Percentiles rank a stretch among this genome's conserved stretches.
These are phyloP conservation scores for Fusarium sp. DNA, from an alignment of 2,329 filamentous ascomycete species.

Conservation along the genomic window DNA sequence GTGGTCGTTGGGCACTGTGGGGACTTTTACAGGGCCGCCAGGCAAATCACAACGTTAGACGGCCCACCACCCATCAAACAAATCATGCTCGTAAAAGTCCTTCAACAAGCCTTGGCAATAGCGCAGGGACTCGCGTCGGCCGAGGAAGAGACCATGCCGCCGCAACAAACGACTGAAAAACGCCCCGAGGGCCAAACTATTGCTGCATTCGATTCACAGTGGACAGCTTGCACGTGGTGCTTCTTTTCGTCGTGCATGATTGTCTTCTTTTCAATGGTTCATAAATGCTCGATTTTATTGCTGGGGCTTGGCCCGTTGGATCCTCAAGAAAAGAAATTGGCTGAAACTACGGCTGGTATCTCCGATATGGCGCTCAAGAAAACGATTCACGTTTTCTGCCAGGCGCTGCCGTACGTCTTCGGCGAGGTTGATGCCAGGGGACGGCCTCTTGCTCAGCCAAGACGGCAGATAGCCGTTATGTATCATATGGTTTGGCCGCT, in stretches of 20 bases:
- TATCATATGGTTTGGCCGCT: slow-evolving; percentile 34
- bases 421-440: slow-evolving; percentile 19
- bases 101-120: slow-evolving; percentile 13
- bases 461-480: slow-evolving; percentile 18
- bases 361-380: slow-evolving; percentile 7
- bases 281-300: background rate
- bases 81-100: background rate
- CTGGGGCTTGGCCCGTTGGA: fast-evolving
- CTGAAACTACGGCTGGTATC: background rate
- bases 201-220: slow-evolving; percentile 5
- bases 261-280: slow-evolving; percentile 10
- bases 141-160: slow-evolving; percentile 1
- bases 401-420: slow-evolving; percentile 14
- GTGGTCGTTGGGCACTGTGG: slow-evolving; percentile 10
- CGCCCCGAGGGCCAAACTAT: background rate
- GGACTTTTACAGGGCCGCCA: slow-evolving; percentile 27
- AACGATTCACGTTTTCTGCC: background rate
- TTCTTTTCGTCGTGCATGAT: slow-evolving; percentile 6
- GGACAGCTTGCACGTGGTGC: slow-evolving; percentile 21
- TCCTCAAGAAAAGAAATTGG: background rate
- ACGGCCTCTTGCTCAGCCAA: background rate
- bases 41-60: background rate
- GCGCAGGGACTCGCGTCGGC: background rate
- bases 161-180: slow-evolving; percentile 8
- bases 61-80: background rate